Percentiles rank a stretch among this genome's conserved stretches.
phyloP scores from a whole-genome alignment of 2,329 filamentous ascomycete genomes.

The Cryoendolithus antarcticus region DNA sequence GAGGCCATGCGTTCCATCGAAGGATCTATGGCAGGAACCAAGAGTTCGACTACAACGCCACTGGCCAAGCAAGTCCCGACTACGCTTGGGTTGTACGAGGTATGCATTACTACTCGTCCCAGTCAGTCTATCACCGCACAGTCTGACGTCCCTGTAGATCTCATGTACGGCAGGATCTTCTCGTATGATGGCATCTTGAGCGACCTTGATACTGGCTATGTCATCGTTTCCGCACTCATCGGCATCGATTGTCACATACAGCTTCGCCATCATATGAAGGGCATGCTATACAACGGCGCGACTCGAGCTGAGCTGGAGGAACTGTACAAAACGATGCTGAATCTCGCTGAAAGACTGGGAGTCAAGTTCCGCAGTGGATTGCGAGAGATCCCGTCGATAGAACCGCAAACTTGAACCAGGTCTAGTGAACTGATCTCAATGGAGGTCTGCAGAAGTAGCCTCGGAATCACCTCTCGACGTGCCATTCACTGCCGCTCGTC shows the following conservation, averaged over 20 bases:
- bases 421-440: too few relatives aligned
- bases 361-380: background rate
- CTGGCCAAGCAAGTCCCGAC: slow-evolving; percentile 1
- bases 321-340: background rate
- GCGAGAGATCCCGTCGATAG: too few relatives aligned
- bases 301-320: background rate
- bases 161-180: slow-evolving; percentile 1
- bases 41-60: background rate
- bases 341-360: background rate
- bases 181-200: slow-evolving; percentile 1
- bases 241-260: slow-evolving; percentile 1
- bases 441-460: too few relatives aligned
- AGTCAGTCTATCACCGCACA: background rate
- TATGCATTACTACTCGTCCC: too few relatives aligned
- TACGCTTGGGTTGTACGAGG: slow-evolving; percentile 2
- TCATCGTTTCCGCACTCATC: slow-evolving; percentile 1
- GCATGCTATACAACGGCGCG: slow-evolving; percentile 1
- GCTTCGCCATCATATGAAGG: slow-evolving; percentile 1
- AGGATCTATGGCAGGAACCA: slow-evolving; percentile 1
- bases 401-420: too few relatives aligned
- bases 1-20: background rate
- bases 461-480: too few relatives aligned
- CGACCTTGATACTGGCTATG: background rate
- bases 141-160: background rate
- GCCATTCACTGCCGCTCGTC: too few relatives aligned